Conservation (phyloP, 2,329 filamentous ascomycete genomes). For the Raffaelea albimanens region DNA sequence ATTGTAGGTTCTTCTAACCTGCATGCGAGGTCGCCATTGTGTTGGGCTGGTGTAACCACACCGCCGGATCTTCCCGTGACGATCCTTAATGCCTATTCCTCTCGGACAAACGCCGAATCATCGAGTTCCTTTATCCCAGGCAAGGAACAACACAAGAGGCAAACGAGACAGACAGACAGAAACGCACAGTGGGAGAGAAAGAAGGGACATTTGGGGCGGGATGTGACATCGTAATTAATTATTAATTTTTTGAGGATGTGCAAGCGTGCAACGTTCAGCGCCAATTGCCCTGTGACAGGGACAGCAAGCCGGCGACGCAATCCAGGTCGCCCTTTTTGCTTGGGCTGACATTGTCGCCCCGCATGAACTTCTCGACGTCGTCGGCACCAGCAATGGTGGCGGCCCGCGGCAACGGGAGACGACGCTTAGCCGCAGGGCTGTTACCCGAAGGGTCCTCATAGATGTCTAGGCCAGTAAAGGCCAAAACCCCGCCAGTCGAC, state of each 20-base stretch:
- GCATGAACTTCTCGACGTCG: constrained; percentile 69
- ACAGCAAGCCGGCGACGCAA: constrained; percentile 80
- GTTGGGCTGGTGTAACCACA: no score
- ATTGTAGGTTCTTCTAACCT: no score
- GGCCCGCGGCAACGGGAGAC: constrained; percentile 6
- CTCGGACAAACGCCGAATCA: no score
- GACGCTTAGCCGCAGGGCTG: neutral
- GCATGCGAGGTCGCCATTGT: no score
- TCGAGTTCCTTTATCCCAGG: neutral
- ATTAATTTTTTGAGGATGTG: no score
- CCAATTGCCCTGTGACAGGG: constrained; percentile 90
- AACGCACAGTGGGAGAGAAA: neutral
- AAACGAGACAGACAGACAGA: neutral
- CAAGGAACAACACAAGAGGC: neutral
- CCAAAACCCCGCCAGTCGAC: constrained; percentile 13
- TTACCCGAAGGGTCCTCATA: constrained; percentile 39
- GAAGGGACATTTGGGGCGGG: neutral
- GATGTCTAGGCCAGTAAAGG: constrained; percentile 31
- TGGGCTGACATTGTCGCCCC: constrained; percentile 50
- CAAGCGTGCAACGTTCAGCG: constrained; percentile 28
- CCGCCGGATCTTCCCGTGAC: no score
- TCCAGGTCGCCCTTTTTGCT: constrained; percentile 76
- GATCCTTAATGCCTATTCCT: no score
- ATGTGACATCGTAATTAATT: no score
- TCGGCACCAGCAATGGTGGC: constrained; percentile 28